phyloP scores from a whole-genome alignment of 2,329 filamentous ascomycete genomes.

The Allantophomopsis cytisporea region DNA sequence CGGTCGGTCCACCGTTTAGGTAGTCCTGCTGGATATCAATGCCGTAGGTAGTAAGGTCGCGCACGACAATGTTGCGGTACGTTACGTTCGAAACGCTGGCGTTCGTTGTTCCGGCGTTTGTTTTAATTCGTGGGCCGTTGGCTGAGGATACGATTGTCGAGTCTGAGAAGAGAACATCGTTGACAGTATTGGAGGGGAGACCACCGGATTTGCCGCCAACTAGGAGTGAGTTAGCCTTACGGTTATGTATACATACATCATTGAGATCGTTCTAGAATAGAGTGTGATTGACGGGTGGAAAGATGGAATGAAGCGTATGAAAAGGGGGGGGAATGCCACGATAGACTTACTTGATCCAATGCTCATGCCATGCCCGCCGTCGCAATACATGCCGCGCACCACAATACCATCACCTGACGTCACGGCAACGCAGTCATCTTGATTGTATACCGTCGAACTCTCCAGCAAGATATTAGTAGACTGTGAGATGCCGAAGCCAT shows the following conservation, averaged over 20 bases:
- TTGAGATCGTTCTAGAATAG: too few species aligned
- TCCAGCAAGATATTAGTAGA: constrained; percentile 27
- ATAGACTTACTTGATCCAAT: constrained; percentile 13
- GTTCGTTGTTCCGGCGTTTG: constrained; percentile 23
- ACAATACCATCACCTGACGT: constrained; percentile 18
- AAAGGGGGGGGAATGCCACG: too few species aligned
- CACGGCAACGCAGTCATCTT: constrained; percentile 19
- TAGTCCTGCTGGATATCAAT: constrained; percentile 39
- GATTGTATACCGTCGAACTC: constrained; percentile 12
- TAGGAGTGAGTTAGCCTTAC: too few species aligned
- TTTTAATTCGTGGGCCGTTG: constrained; percentile 25
- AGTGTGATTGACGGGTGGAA: too few species aligned
- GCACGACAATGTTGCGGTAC: constrained; percentile 30
- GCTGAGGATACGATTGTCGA: constrained; percentile 13
- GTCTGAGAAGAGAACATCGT: constrained; percentile 19
- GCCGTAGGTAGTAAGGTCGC: constrained; percentile 30
- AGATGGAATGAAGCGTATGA: too few species aligned
- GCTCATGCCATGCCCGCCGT: constrained; percentile 16
- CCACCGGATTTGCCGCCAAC: constrained; percentile 15
- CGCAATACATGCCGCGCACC: constrained; percentile 14
- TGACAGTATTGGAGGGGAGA: constrained; percentile 16
- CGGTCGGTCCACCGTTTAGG: constrained; percentile 28
- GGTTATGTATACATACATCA: too few species aligned
- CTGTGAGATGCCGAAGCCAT: constrained; percentile 33
- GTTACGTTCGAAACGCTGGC: constrained; percentile 23